These are phyloP conservation scores for Grosmannia serpens DNA, from an alignment of 2,329 filamentous ascomycete genomes.

Conservation along the genomic window DNA sequence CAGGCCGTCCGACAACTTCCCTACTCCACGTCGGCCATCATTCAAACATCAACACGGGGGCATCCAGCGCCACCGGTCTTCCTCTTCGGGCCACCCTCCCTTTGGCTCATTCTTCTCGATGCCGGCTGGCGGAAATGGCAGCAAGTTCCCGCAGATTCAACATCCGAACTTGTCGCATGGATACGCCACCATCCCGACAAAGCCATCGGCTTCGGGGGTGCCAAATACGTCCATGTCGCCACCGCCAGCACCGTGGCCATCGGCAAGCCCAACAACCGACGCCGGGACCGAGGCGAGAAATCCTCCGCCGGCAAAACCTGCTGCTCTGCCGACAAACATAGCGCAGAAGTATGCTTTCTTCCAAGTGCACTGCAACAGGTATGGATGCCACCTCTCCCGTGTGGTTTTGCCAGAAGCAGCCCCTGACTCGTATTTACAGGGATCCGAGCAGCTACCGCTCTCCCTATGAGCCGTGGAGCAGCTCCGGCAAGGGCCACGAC, in stretches of 20 bases:
- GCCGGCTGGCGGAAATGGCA: constrained; percentile 3
- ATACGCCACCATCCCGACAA: constrained; percentile 7
- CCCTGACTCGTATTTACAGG: constrained; percentile 21
- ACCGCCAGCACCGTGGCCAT: background rate
- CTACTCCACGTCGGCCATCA: constrained; percentile 7
- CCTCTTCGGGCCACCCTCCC: constrained; percentile 17
- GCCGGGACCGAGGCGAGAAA: background rate
- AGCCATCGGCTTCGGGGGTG: background rate
- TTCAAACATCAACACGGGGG: constrained; percentile 4
- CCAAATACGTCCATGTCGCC: background rate
- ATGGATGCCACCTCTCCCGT: constrained; percentile 37
- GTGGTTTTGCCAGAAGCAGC: background rate
- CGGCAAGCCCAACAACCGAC: background rate
- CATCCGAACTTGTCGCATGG: constrained; percentile 13
- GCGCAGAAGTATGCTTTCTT: constrained; percentile 46
- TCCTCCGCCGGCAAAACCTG: background rate
- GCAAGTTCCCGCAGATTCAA: constrained; percentile 14
- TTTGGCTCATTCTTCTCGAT: constrained; percentile 14
- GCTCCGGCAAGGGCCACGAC: constrained; percentile 35
- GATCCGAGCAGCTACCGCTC: constrained; percentile 46
- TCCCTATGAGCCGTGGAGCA: constrained; percentile 48
- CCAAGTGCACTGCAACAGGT: constrained; percentile 33
- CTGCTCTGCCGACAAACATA: constrained; percentile 6
- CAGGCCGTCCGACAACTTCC: constrained; percentile 20
- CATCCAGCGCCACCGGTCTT: constrained; percentile 6